Conservation (phyloP, 805 yeast genomes). For the Kuraishia borneana region DNA sequence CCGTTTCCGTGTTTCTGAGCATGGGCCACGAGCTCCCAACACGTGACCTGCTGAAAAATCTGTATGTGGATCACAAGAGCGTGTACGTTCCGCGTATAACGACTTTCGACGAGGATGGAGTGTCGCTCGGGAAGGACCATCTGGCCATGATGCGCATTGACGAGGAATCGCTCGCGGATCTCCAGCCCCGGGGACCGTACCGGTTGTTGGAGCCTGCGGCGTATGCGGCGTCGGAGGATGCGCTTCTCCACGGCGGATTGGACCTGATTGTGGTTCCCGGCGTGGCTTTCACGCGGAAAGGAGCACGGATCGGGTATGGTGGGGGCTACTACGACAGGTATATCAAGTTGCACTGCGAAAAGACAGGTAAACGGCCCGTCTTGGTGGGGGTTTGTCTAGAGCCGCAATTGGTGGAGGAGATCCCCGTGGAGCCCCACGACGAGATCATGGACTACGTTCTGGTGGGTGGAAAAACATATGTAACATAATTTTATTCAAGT, state of each 20-base stretch:
- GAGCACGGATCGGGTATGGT: slow-evolving; percentile 75
- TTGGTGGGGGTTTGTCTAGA: slow-evolving; percentile 55
- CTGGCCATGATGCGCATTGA: slow-evolving; percentile 36
- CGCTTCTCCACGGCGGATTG: slow-evolving; percentile 17
- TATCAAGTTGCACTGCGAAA: slow-evolving; percentile 35
- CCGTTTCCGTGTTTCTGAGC: slow-evolving; percentile 62
- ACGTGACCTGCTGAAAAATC: slow-evolving; percentile 31
- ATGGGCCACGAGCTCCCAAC: slow-evolving; percentile 73
- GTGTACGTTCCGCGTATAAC: slow-evolving; percentile 48
- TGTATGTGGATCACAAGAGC: slow-evolving; percentile 35
- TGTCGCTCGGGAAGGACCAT: slow-evolving; percentile 4
- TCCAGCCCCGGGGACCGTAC: slow-evolving; percentile 62
- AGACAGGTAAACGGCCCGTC: slow-evolving; percentile 23
- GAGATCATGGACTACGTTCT: slow-evolving; percentile 45
- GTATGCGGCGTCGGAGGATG: slow-evolving; percentile 9
- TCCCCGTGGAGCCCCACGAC: slow-evolving; percentile 59
- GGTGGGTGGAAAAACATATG: slow-evolving; percentile 20
- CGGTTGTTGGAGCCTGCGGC: slow-evolving; percentile 54
- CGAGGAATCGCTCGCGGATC: slow-evolving; percentile 24
- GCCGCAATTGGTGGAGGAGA: slow-evolving; percentile 42
- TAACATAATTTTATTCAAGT: slow-evolving; percentile 8
- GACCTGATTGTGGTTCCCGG: slow-evolving; percentile 82
- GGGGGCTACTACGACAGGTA: slow-evolving; percentile 87
- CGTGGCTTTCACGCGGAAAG: slow-evolving; percentile 51
- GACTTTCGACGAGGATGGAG: slow-evolving; percentile 14